Evolutionary conservation across 352 stramenopile genomes (phyloP).

Genomic region (Phytophthora pisi): DNA sequence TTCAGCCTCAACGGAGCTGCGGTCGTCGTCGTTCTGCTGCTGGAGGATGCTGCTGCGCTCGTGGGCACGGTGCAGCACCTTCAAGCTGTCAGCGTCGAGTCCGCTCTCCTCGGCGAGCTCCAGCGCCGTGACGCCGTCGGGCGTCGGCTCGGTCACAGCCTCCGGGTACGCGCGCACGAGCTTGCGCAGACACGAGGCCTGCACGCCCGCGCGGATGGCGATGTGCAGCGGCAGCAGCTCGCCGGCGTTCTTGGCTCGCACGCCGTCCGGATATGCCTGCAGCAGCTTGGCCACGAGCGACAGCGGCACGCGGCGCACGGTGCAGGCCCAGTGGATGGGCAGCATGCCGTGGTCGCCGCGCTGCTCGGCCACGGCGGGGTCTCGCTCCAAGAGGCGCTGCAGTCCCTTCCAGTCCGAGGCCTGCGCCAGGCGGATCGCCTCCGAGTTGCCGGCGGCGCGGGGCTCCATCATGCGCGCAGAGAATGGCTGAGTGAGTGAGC

Average conservation of each 20-base stretch:
- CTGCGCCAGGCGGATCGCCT: conserved; percentile 79
- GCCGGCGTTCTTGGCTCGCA: conserved; percentile 64
- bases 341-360: conserved; percentile 83
- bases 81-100: conserved; percentile 48
- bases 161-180: conserved; percentile 63
- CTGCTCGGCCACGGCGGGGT: conserved; percentile 50
- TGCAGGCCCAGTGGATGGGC: conserved; percentile 85
- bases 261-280: conserved; percentile 62
- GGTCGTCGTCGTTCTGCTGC: conserved; percentile 25
- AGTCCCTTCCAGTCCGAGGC: conserved; percentile 79
- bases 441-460: conserved; percentile 37
- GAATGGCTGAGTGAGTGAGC: conserved; percentile 4
- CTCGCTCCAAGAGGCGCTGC: conserved; percentile 63
- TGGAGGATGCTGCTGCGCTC: conserved; percentile 20
- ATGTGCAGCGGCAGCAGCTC: conserved; percentile 80
- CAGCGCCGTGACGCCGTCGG: conserved; percentile 53
- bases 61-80: conserved; percentile 47
- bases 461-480: conserved; percentile 25
- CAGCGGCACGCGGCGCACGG: conserved; percentile 63
- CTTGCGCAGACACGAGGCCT: conserved; percentile 52
- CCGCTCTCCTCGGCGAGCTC: conserved; percentile 57
- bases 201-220: conserved; percentile 64
- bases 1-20: conserved; percentile 25
- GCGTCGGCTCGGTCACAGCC: conserved; percentile 49
- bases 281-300: conserved; percentile 68